Base-by-base conservation (phyloP, 1,139 yeast genomes). In the Diutina mesorugosa region DNA sequence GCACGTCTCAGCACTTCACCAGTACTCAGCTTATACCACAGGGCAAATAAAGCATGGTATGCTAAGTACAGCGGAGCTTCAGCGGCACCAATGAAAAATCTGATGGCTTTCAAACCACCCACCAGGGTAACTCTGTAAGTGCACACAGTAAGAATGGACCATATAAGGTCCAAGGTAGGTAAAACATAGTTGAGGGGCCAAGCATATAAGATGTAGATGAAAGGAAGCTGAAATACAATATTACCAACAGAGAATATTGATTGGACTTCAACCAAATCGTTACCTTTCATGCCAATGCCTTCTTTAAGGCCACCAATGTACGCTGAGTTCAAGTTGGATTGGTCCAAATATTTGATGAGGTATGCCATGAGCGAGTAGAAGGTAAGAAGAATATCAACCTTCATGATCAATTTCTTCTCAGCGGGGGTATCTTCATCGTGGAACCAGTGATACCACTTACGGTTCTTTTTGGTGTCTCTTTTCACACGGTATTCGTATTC, bases 331-430 rank as follows among this genome's bases (percentile, higher is more conserved):
- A 82, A 71, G 63, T 79, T 80, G 54, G 83, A 74, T 58, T 79
- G 79, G 66, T 86, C 91, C 56, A 86, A 71, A 58, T 83, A 83
- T 64, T 85, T 85, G 55, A 83, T 84, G 87, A 89, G 86, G 67
- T 84, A 85, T 26, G 84, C 81, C 69, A 83, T 69, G 62, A 84
- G 72, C 45, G 86, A 77, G 65, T 81, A 85, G 50, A 81, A 68
- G 4, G 86, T 79, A 60, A 86, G 72, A 52, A 84, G 64, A 12
- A 84, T 58, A 64, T 87, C 95, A 56, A 86, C 68, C 65, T 87
- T 87, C 66, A 79, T 67, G 55, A 87, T 72, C 56, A 86, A 71
- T 54, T 62, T 78, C 67, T 71, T 81, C 81, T 76, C 79, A 14
- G 76, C 84, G 1, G 77, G 74, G 1, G 88, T 73, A 59, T 78